A percentile compares a stretch with the other conserved stretches of the same genome.
Conservation (phyloP, 148 eudicot species). For the Persicaria tinctoria region DNA sequence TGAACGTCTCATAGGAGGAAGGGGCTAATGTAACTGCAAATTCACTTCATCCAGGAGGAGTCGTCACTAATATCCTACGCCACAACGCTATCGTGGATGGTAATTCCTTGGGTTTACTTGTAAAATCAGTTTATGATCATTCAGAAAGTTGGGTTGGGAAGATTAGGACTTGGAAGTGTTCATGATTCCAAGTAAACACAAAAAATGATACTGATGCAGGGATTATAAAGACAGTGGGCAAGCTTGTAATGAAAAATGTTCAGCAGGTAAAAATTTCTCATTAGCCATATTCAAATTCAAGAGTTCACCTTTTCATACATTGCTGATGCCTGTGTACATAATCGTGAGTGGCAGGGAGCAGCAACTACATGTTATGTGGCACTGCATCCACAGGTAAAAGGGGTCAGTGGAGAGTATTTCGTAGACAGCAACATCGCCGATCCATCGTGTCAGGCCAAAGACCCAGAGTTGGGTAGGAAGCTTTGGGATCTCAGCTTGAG, state of each 20-base stretch:
- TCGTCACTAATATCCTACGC: slow-evolving; percentile 66
- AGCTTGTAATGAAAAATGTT: slow-evolving; percentile 50
- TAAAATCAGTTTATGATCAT: not conserved
- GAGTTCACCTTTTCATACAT: slow-evolving; percentile 1
- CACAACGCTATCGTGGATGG: slow-evolving; percentile 51
- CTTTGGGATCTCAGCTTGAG: slow-evolving; percentile 70
- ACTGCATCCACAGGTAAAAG: slow-evolving; percentile 51
- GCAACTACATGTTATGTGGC: slow-evolving; percentile 72
- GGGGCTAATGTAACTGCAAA: slow-evolving; percentile 69
- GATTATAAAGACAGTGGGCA: slow-evolving; percentile 38
- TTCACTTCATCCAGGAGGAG: slow-evolving; percentile 85
- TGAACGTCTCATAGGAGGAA: slow-evolving; percentile 41
- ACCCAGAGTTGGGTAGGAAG: slow-evolving; percentile 45
- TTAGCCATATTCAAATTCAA: not conserved
- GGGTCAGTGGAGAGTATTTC: slow-evolving; percentile 56
- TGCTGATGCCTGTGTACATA: not conserved
- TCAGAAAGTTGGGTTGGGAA: not conserved
- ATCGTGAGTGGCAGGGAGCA: slow-evolving; percentile 40
- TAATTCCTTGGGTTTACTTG: slow-evolving; percentile 17
- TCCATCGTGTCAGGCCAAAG: slow-evolving; percentile 30
- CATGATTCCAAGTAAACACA: not conserved
- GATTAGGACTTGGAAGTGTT: not conserved
- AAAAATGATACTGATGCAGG: slow-evolving; percentile 25
- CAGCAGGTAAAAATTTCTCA: slow-evolving; percentile 46
- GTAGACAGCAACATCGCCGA: slow-evolving; percentile 51